Conservation (phyloP, 257 asterid genomes). For the Fraxinus anomala region DNA sequence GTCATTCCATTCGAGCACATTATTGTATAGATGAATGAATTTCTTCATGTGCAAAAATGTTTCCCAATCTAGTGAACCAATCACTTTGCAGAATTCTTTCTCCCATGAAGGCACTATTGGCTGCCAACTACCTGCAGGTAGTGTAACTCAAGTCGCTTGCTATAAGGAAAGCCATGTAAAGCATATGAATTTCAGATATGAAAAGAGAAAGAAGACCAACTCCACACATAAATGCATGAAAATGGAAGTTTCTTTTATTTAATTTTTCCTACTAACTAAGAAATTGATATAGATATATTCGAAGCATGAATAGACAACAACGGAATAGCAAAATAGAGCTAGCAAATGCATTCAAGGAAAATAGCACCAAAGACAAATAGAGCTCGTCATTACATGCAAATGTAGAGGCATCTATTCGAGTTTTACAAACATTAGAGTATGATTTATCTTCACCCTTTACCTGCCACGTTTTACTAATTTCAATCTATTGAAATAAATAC, state of each 20-base stretch:
- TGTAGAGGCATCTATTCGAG: neutral
- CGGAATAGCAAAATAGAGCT: no score
- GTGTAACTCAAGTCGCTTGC: neutral
- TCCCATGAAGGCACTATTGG: constrained; percentile 75
- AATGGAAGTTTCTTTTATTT: neutral
- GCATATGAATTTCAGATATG: neutral
- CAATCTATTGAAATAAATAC: neutral
- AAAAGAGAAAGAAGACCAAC: neutral
- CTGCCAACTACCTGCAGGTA: constrained; percentile 56
- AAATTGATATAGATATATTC: no score
- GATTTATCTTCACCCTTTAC: neutral
- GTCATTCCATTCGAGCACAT: constrained; percentile 68
- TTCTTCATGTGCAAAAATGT: constrained; percentile 56
- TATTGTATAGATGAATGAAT: constrained; percentile 52
- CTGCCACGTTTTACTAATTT: neutral
- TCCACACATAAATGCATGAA: neutral
- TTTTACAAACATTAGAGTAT: neutral
- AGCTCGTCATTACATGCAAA: neutral
- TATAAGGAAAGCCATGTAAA: neutral
- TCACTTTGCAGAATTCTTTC: constrained; percentile 64
- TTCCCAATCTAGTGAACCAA: constrained; percentile 73
- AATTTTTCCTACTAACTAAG: neutral
- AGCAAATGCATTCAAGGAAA: neutral
- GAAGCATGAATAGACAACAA: neutral
- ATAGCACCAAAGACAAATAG: neutral